phyloP scores from a whole-genome alignment of 805 yeast species.

The Nakazawaea laoshanensis region DNA sequence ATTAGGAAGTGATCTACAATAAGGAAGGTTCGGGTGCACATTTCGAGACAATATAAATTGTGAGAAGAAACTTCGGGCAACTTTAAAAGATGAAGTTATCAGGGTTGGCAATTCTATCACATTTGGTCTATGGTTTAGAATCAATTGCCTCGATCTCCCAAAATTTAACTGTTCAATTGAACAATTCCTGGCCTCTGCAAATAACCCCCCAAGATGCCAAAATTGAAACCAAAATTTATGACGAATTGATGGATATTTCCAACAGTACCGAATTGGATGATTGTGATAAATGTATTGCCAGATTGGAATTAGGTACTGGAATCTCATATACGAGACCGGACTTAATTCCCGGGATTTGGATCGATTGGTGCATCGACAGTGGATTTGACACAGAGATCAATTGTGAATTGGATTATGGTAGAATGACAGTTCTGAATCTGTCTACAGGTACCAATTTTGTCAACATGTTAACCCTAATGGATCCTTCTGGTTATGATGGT shows the following conservation, averaged over 20 bases:
- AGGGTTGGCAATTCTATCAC: too few species aligned
- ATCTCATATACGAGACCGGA: slow-evolving; percentile 30
- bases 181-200: not conserved
- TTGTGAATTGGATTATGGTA: slow-evolving; percentile 25
- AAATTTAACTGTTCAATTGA: not conserved
- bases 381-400: slow-evolving; percentile 16
- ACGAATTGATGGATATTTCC: slow-evolving; percentile 1
- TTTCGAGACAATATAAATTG: too few species aligned
- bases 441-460: slow-evolving; percentile 38
- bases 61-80: too few species aligned
- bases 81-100: too few species aligned
- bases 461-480: slow-evolving; percentile 41
- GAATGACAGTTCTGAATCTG: slow-evolving; percentile 28
- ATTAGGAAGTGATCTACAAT: too few species aligned
- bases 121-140: not conserved
- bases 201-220: not conserved
- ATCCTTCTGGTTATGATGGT: slow-evolving; percentile 46
- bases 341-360: slow-evolving; percentile 30
- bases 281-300: slow-evolving; percentile 27
- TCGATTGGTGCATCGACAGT: slow-evolving; percentile 33
- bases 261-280: slow-evolving; percentile 11
- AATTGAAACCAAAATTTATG: not conserved
- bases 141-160: not conserved
- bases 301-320: slow-evolving; percentile 27
- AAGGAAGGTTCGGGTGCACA: too few species aligned